phyloP scores from a whole-genome alignment of 345 rosid genomes.

The Euclidium syriacum region DNA sequence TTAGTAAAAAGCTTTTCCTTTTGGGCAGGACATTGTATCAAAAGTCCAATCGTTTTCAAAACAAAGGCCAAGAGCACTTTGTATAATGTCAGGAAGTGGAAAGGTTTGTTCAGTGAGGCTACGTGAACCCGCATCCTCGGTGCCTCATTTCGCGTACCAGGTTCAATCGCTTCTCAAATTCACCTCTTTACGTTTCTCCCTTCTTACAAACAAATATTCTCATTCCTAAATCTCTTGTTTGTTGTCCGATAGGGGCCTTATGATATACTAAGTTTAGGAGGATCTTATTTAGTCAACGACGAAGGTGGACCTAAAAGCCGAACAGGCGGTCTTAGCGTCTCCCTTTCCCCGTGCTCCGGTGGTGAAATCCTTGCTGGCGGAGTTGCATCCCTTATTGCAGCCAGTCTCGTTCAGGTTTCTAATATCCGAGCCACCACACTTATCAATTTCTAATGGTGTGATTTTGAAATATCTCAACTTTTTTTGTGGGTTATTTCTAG shows the following conservation, averaged over 20 bases:
- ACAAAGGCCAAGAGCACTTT: constrained; percentile 84
- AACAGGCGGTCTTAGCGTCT: constrained; percentile 80
- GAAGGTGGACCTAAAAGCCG: constrained; percentile 70
- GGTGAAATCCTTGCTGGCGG: constrained; percentile 85
- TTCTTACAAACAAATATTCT: background rate
- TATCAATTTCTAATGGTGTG: no score
- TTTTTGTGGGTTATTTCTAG: constrained; percentile 33
- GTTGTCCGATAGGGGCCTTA: constrained; percentile 61
- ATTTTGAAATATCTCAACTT: no score
- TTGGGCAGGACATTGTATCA: constrained; percentile 69
- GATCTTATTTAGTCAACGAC: constrained; percentile 80
- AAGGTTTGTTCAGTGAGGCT: constrained; percentile 65
- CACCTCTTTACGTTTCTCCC: background rate
- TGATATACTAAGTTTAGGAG: constrained; percentile 79
- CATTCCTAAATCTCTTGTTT: background rate
- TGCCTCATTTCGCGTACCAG: constrained; percentile 53
- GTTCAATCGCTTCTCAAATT: constrained; percentile 30
- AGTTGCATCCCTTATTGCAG: constrained; percentile 62
- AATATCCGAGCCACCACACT: background rate
- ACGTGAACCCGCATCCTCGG: constrained; percentile 53
- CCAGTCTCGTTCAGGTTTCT: constrained; percentile 72
- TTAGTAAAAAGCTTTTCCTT: background rate
- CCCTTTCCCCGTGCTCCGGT: constrained; percentile 66
- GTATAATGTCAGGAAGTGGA: constrained; percentile 83
- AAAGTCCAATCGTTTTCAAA: constrained; percentile 66